These are phyloP conservation scores for Pseudopithomyces chartarum DNA, from an alignment of 2,329 filamentous ascomycete species.

Conservation along the genomic window DNA sequence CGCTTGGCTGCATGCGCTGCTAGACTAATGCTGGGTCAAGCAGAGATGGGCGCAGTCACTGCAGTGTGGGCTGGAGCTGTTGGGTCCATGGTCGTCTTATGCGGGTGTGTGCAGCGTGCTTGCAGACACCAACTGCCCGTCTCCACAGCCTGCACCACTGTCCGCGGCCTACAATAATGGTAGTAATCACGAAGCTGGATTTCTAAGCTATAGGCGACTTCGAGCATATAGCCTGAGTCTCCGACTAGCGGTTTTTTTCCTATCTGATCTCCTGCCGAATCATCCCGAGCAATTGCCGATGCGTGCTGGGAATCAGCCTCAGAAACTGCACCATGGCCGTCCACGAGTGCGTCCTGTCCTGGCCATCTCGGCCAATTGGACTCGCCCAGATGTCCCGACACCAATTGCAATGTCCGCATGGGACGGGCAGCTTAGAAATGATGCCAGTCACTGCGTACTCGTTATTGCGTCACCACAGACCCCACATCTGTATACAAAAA, in stretches of 20 bases:
- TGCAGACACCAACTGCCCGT: no score
- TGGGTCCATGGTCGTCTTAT: no score
- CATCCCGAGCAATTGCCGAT: background rate
- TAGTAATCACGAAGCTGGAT: background rate
- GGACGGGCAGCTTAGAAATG: constrained; percentile 8
- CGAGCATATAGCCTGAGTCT: background rate
- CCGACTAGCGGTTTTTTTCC: background rate
- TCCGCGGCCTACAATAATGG: no score
- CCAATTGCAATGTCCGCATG: background rate
- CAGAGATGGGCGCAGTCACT: no score
- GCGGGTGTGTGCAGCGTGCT: no score
- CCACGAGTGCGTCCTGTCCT: background rate
- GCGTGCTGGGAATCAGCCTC: background rate
- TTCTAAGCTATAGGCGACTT: background rate
- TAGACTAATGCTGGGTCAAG: no score
- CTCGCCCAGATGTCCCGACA: background rate
- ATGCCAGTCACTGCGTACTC: background rate
- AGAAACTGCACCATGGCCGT: background rate
- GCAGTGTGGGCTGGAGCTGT: no score
- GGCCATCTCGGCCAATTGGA: constrained; percentile 1
- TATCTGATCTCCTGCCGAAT: background rate
- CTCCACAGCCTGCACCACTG: no score
- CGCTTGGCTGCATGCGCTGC: no score
- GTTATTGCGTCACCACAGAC: constrained; percentile 19
- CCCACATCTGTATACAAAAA: constrained; percentile 17